Conservation (phyloP, 495 filamentous ascomycete genomes). For the Aspergillus incahuasiensis region DNA sequence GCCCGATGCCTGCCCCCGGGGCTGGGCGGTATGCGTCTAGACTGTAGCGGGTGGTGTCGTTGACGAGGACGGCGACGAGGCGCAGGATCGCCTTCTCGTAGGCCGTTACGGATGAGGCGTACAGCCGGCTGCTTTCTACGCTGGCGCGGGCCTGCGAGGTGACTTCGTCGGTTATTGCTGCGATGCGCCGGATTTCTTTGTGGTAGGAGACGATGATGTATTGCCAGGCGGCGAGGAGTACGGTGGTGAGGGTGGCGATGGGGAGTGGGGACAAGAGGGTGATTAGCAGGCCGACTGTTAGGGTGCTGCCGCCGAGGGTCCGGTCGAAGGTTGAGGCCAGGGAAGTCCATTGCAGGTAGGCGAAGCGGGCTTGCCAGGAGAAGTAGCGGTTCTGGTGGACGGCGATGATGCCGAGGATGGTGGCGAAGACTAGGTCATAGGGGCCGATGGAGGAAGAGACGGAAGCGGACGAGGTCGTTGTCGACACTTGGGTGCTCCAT, state of each 20-base stretch:
- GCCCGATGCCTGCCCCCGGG: background rate
- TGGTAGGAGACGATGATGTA: background rate
- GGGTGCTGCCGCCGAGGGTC: background rate
- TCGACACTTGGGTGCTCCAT: background rate
- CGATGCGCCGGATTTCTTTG: background rate
- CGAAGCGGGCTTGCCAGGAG: background rate
- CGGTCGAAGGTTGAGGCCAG: background rate
- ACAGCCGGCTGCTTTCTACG: background rate
- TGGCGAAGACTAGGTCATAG: background rate
- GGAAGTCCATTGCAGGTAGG: background rate
- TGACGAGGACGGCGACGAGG: background rate
- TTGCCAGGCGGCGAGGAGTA: background rate
- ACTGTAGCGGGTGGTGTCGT: background rate
- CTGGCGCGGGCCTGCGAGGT: background rate
- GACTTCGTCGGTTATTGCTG: background rate
- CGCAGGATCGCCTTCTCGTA: background rate
- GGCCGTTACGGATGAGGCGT: background rate
- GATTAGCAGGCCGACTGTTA: background rate
- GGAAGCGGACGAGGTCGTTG: background rate
- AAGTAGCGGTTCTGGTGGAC: background rate
- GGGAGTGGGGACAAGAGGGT: background rate
- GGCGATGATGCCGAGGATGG: background rate
- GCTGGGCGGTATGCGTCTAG: background rate
- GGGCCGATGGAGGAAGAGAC: background rate
- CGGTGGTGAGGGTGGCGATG: background rate